Base-by-base conservation (phyloP, 257 asterid genomes). In the Solanum medicagineum region DNA sequence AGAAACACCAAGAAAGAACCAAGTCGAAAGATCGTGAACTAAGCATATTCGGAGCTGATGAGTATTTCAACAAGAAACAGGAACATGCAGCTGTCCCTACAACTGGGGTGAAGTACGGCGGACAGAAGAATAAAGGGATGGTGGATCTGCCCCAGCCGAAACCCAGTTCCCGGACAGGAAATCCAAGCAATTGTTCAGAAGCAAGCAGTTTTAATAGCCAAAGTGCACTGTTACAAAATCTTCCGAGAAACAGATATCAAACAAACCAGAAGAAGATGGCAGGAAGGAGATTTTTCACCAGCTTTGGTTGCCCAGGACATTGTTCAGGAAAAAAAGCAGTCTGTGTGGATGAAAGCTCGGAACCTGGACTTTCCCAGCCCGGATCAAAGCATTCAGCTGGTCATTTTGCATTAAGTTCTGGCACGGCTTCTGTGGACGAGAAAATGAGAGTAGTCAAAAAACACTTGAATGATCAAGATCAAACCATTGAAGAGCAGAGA, bases 21-120 rank as follows among this genome's bases (percentile, higher is more conserved):
- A 87, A 83, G 83, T 70, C 81, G 54, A 87, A 88, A 83, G 91
- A 90, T 10, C 84, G 88, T 3, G 94, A 93, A 80, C 87, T 91
- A 63, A 87, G 91, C 59, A 91, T 93, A 3, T 93, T 93, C 83
- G 90, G 91, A 12, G 97, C 97, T 7, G 95, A 92, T 45, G 89
- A 87, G 88, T 93, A 92, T 89, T 93, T 91, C 88, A 92, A 89
- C 92, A 92, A 87, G 95, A 92, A 91, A 79, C 54, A 88, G 36
- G 94, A 93, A 68, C 85, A 84, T 57, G 89, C 66, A 26, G 75
- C 86, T 20, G 65, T 29, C 17, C 29, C 83, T 53, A 51, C 83
- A 79, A 15, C 51, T 22, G 6, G 74, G 56, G 29, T 56, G 86
- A 54, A 80, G 20, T 53, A 6, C 44, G 83, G 83, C 11, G 65